Conservation (phyloP, 2,329 filamentous ascomycete genomes). For the Stemphylium vesicarium region DNA sequence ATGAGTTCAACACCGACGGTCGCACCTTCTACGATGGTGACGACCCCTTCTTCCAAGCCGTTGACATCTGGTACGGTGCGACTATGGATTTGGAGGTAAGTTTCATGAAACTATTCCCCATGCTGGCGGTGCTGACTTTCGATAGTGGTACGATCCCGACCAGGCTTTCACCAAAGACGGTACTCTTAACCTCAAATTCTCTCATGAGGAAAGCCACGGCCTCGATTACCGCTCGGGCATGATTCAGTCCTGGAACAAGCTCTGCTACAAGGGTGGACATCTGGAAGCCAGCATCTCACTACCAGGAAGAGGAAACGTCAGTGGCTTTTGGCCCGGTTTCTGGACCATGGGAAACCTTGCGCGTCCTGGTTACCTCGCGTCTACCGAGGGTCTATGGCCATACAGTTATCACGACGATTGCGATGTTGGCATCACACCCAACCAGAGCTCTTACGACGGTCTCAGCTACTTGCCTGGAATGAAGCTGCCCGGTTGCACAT, state of each 20-base stretch:
- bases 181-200: constrained; percentile 68
- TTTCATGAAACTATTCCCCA: background rate
- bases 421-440: constrained; percentile 73
- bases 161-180: constrained; percentile 68
- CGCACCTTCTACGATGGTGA: constrained; percentile 75
- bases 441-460: constrained; percentile 72
- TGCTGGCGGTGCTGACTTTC: constrained; percentile 11
- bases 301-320: constrained; percentile 69
- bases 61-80: constrained; percentile 75
- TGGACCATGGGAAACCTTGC: constrained; percentile 79
- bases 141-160: constrained; percentile 73
- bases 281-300: constrained; percentile 74
- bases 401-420: constrained; percentile 74
- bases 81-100: constrained; percentile 70
- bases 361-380: constrained; percentile 71
- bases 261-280: constrained; percentile 75
- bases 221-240: constrained; percentile 74
- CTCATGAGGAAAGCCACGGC: constrained; percentile 68
- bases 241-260: constrained; percentile 75
- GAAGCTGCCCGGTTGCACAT: constrained; percentile 72
- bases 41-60: constrained; percentile 71
- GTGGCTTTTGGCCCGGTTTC: constrained; percentile 77
- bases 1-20: constrained; percentile 72
- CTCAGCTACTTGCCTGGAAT: constrained; percentile 72
- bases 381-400: constrained; percentile 76